Evolutionary conservation across 2,329 filamentous ascomycete species (phyloP).

Genomic region (Aureobasidium sp.): DNA sequence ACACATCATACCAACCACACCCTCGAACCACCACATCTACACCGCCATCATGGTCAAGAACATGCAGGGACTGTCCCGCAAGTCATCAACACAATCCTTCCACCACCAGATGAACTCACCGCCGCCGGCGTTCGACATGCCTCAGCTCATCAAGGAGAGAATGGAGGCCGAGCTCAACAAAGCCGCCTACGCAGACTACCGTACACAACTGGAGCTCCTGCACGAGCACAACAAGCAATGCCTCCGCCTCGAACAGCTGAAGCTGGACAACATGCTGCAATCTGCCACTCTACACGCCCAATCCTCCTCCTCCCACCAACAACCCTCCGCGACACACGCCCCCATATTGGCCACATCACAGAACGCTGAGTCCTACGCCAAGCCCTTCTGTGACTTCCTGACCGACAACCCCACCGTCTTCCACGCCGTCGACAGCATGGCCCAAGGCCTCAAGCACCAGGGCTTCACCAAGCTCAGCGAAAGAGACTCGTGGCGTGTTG

Average conservation of each 20-base stretch:
- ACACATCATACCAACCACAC: neutral
- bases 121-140: neutral
- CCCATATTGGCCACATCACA: conserved; percentile 2
- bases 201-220: conserved; percentile 24
- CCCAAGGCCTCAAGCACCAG: conserved; percentile 57
- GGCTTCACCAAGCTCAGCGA: conserved; percentile 76
- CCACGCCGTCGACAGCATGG: conserved; percentile 75
- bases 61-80: conserved; percentile 12
- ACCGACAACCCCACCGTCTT: conserved; percentile 87
- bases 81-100: conserved; percentile 11
- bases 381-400: conserved; percentile 82
- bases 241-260: conserved; percentile 8
- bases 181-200: neutral
- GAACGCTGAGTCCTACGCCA: conserved; percentile 47
- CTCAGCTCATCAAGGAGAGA: neutral
- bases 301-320: neutral
- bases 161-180: conserved; percentile 8
- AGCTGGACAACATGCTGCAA: conserved; percentile 13
- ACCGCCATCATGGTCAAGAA: conserved; percentile 13
- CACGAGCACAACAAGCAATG: conserved; percentile 13
- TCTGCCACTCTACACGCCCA: conserved; percentile 9
- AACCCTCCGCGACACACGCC: neutral
- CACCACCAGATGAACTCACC: conserved; percentile 3
- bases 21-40: neutral
- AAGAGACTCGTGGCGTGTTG: conserved; percentile 72